Percentiles rank a stretch among this genome's conserved stretches.
These are phyloP conservation scores for Chenopodium album DNA, from an alignment of 148 eudicot genomes.

Conservation along the genomic window DNA sequence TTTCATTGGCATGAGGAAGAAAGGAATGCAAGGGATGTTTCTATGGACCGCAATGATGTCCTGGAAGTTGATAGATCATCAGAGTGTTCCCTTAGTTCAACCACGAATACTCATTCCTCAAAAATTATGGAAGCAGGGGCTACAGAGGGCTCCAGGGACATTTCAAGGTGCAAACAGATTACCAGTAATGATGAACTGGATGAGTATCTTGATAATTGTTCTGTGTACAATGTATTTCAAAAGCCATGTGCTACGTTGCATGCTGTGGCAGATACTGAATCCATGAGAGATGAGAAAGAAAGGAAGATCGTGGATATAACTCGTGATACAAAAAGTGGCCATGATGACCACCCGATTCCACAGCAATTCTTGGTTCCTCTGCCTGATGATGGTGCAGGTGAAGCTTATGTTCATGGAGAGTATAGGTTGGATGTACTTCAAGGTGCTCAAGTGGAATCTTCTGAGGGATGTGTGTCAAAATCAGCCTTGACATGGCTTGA, in stretches of 20 bases:
- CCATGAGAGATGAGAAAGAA: constrained; percentile 22
- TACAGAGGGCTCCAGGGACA: constrained; percentile 22
- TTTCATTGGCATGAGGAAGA: constrained; percentile 28
- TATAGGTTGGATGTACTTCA: constrained; percentile 24
- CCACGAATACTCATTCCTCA: constrained; percentile 23
- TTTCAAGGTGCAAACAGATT: constrained; percentile 29
- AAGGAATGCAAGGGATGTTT: constrained; percentile 23
- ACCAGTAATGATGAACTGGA: constrained; percentile 36
- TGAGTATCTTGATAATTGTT: constrained; percentile 43
- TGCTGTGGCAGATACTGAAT: constrained; percentile 25
- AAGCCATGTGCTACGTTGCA: constrained; percentile 31
- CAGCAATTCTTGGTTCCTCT: constrained; percentile 27
- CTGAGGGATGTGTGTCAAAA: constrained; percentile 24
- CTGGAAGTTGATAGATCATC: constrained; percentile 33
- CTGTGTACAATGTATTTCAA: constrained; percentile 35
- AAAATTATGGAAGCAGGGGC: constrained; percentile 23
- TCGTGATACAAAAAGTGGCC: constrained; percentile 14
- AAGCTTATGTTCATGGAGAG: constrained; percentile 31
- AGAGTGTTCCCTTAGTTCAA: constrained; percentile 27
- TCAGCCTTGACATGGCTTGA: constrained; percentile 28
- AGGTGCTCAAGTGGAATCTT: constrained; percentile 20
- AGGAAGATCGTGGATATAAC: constrained; percentile 10
- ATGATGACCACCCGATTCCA: constrained; percentile 17
- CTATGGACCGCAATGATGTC: constrained; percentile 24
- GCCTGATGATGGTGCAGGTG: constrained; percentile 34